Base-by-base conservation (phyloP, 352 stramenopile genomes). In the Phytophthora palmivora region DNA sequence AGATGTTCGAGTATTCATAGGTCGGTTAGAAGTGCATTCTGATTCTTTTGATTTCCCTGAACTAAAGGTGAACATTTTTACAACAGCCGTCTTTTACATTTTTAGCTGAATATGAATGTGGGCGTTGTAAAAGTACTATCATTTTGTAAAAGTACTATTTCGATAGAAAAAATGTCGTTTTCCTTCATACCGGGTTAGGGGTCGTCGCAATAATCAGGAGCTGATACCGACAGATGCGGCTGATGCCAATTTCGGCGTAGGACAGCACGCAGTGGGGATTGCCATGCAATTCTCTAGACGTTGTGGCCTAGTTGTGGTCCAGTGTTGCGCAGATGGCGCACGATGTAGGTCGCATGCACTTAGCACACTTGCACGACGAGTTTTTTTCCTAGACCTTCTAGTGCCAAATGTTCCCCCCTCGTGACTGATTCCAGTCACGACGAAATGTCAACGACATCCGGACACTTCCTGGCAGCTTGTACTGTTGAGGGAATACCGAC, bases 201-300 rank as follows among this genome's bases (percentile, higher is more conserved):
- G 2, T 2, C 47, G 32, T 8, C 16, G 1, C 22, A 47, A 58
- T 58, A 58, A 49, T 58, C 49, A 58, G 16, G 37, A 30, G 6
- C 48, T 56, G 48, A 45, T 56, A 24, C 51, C n/a, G 52, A 19
- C 41, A 52, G 52, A 42, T 41, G 50, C 30, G 39, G 50, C 52
- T 39, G 33, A 59, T 14, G 12, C 22, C 24, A 37, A 14, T 16
- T 48, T 48, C 41, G 21, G n/a, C 21, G 43, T 49, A 12, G 33
- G 48, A 45, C 33, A 56, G 47, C n/a, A n/a, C n/a, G 30, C 42
- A 32, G 26, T 8, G 7, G 10, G 10, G 36, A 22, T 12, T 14
- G 22, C 42, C 42, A 48, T 48, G 42, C 42, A 19, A 48, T 22
- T 12, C 18, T 24, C 3, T 8, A 14, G 38, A 6, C 16, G 38